Percentiles rank a stretch among this genome's conserved stretches.
Conservation (phyloP, 2,329 filamentous ascomycete species). For the Pezicula neosporulosa region DNA sequence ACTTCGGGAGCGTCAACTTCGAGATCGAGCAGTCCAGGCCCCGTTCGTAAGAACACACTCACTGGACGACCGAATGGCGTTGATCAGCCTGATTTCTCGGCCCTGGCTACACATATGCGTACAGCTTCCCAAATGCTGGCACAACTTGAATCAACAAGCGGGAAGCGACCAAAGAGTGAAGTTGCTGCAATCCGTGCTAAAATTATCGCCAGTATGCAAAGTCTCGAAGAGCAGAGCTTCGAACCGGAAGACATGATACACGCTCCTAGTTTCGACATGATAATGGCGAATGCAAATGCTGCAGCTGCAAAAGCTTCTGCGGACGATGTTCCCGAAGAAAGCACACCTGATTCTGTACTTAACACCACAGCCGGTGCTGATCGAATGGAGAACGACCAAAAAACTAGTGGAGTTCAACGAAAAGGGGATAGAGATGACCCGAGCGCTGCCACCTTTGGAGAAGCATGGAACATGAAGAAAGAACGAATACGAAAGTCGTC, state of each 20-base stretch:
- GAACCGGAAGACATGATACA: constrained; percentile 65
- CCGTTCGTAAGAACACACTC: constrained; percentile 57
- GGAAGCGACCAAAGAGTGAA: constrained; percentile 75
- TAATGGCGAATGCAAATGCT: constrained; percentile 70
- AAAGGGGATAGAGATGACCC: constrained; percentile 83
- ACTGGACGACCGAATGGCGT: constrained; percentile 48
- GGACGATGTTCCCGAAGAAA: constrained; percentile 54
- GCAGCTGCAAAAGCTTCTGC: constrained; percentile 42
- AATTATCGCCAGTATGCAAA: constrained; percentile 90
- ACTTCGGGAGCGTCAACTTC: constrained; percentile 67
- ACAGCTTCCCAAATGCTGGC: constrained; percentile 85
- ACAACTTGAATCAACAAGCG: constrained; percentile 75
- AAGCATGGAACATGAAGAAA: constrained; percentile 81
- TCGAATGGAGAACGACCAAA: constrained; percentile 86
- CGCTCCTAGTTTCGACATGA: constrained; percentile 74
- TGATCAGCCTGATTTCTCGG: constrained; percentile 78
- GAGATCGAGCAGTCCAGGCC: constrained; percentile 63
- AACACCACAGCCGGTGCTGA: constrained; percentile 73
- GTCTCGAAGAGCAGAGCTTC: constrained; percentile 80
- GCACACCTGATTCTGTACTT: constrained; percentile 35
- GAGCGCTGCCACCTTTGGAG: constrained; percentile 80
- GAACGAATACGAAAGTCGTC: constrained; percentile 81
- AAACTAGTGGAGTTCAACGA: constrained; percentile 77
- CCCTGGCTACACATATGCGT: constrained; percentile 81
- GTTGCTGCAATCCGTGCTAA: constrained; percentile 81